Evolutionary conservation across 352 stramenopile genomes (phyloP).

Genomic region (Elongisporangium anandrum): DNA sequence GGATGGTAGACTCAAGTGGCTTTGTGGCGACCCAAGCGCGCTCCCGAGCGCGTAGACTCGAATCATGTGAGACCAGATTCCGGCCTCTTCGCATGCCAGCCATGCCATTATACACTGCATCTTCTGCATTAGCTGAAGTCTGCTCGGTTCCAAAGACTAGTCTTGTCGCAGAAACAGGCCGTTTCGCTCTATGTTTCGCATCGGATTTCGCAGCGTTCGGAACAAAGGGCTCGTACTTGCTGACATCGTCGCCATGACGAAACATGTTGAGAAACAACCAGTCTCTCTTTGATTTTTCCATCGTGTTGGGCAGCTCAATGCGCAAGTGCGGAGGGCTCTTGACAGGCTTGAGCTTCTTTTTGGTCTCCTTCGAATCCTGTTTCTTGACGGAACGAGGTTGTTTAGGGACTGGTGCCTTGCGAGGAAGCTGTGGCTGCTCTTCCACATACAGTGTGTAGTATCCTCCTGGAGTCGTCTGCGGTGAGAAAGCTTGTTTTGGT

Average conservation of each 20-base stretch:
- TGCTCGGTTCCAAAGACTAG: not conserved
- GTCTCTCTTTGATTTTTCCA: slow-evolving; percentile 67
- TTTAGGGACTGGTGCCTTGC: slow-evolving; percentile 41
- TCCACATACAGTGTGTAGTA: slow-evolving; percentile 1
- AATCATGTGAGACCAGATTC: slow-evolving; percentile 15
- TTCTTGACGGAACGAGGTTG: slow-evolving; percentile 26
- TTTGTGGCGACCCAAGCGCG: slow-evolving; percentile 52
- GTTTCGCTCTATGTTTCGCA: not conserved
- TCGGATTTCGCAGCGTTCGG: slow-evolving; percentile 9
- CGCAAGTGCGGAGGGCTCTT: slow-evolving; percentile 45
- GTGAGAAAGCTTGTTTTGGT: not conserved
- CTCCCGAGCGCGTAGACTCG: slow-evolving; percentile 26
- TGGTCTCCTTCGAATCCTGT: slow-evolving; percentile 10
- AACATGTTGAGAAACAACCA: slow-evolving; percentile 84
- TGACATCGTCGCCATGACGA: slow-evolving; percentile 52
- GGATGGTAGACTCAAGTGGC: slow-evolving; percentile 43
- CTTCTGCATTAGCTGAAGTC: not conserved
- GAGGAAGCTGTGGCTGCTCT: slow-evolving; percentile 22
- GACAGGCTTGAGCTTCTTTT: slow-evolving; percentile 38
- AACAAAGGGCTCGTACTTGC: slow-evolving; percentile 68
- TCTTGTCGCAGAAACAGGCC: slow-evolving; percentile 6
- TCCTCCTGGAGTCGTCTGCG: not conserved
- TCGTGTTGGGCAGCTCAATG: slow-evolving; percentile 31
- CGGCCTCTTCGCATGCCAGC: slow-evolving; percentile 10
- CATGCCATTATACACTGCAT: slow-evolving; percentile 8